Evolutionary conservation across 2,329 filamentous ascomycete species (phyloP).

Genomic region (Scolecobasidium constrictum): DNA sequence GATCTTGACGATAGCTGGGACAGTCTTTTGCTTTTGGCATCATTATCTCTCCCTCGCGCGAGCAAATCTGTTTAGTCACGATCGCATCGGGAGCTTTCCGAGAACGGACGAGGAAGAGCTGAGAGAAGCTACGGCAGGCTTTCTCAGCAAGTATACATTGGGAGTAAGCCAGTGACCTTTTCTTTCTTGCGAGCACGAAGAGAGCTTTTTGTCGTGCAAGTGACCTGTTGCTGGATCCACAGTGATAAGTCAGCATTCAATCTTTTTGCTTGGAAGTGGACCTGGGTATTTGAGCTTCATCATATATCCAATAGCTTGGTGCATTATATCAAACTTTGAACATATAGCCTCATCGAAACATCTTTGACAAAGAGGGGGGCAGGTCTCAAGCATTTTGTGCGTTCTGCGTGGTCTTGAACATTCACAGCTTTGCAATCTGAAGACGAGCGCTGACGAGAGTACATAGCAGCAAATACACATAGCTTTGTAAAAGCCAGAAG

Average conservation of each 20-base stretch:
- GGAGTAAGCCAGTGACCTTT: not conserved
- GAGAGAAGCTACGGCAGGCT: too few species aligned
- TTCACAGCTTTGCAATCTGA: not conserved
- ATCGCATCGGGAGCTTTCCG: too few species aligned
- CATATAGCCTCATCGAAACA: not conserved
- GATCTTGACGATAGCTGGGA: too few species aligned
- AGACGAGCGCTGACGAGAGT: not conserved
- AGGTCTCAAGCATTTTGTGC: not conserved
- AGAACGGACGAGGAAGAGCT: too few species aligned
- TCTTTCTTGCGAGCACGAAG: not conserved
- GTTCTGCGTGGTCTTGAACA: too few species aligned
- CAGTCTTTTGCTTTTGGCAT: too few species aligned
- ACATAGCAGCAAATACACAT: not conserved
- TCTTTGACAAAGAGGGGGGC: not conserved
- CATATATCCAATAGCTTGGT: not conserved
- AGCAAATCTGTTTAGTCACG: too few species aligned
- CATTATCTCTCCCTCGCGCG: too few species aligned
- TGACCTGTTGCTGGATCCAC: not conserved
- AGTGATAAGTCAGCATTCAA: not conserved
- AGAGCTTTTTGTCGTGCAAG: too few species aligned
- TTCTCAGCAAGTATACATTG: not conserved
- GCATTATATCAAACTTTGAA: not conserved
- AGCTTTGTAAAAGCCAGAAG: not conserved
- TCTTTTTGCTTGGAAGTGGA: not conserved
- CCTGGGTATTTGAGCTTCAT: not conserved